Evolutionary conservation across 441 rosid genomes (phyloP).

Genomic region (Arabidopsis hybrid): DNA sequence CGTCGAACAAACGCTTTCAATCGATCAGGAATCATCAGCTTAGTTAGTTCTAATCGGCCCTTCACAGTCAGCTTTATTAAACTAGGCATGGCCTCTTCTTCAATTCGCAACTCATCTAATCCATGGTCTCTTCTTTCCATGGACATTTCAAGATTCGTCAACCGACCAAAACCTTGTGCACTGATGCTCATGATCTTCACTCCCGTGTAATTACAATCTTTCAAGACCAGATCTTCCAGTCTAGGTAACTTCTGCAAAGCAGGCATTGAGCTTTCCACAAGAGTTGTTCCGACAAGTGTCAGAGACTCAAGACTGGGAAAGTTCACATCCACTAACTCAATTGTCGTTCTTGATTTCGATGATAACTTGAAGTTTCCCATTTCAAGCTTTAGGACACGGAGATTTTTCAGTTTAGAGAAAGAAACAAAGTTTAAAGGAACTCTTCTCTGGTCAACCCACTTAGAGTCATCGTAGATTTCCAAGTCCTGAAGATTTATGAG

Average conservation of each 20-base stretch:
- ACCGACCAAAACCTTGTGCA: slow-evolving; percentile 11
- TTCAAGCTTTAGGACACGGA: neutral
- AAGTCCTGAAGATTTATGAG: neutral
- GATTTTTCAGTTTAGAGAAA: neutral
- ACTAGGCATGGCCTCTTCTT: slow-evolving; percentile 19
- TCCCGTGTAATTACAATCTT: neutral
- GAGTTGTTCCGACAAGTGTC: neutral
- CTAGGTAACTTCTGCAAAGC: slow-evolving; percentile 1
- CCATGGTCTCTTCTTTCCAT: too few relatives aligned
- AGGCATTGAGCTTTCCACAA: slow-evolving; percentile 17
- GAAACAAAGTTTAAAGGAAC: neutral
- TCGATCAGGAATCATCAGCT: neutral
- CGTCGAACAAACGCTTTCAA: too few relatives aligned
- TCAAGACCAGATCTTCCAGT: slow-evolving; percentile 4
- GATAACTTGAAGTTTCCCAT: neutral
- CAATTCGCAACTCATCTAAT: neutral
- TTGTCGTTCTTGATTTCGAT: neutral
- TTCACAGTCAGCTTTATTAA: neutral
- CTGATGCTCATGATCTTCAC: slow-evolving; percentile 5
- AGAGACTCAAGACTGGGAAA: slow-evolving; percentile 19
- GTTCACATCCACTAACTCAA: too few relatives aligned
- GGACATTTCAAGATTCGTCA: slow-evolving; percentile 3
- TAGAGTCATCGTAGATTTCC: neutral
- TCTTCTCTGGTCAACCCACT: neutral
- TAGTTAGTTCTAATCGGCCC: neutral